A percentile compares a stretch with the other conserved stretches of the same genome.
These are phyloP conservation scores for Ophiostoma angusticollis DNA, from an alignment of 2,329 filamentous ascomycete genomes.

Conservation along the genomic window DNA sequence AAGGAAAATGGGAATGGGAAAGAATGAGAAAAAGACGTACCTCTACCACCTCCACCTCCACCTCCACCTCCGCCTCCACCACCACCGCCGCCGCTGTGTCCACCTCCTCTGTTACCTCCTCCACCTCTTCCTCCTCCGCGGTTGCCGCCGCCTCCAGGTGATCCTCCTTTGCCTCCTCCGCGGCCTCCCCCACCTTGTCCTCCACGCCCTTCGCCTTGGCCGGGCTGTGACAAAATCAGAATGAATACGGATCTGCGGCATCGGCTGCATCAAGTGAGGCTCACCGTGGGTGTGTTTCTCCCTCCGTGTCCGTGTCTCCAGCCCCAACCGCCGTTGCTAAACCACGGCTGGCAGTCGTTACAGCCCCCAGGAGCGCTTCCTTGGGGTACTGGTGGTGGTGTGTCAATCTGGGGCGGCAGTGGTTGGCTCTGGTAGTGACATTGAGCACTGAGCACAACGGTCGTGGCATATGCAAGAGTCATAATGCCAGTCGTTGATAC, in stretches of 20 bases:
- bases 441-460: constrained; percentile 10
- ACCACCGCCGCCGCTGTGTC: constrained; percentile 8
- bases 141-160: no score
- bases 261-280: not conserved
- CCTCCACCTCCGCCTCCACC: not conserved
- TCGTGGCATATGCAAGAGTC: constrained; percentile 13
- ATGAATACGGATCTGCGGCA: not conserved
- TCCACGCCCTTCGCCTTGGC: no score
- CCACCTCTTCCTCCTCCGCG: constrained; percentile 6
- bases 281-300: not conserved
- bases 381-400: constrained; percentile 8
- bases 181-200: not conserved
- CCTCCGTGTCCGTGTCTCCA: constrained; percentile 10
- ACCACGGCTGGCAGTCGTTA: constrained; percentile 14
- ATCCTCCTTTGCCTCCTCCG: not conserved
- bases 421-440: constrained; percentile 12
- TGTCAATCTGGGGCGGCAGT: constrained; percentile 4
- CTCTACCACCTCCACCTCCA: not conserved
- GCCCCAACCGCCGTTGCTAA: constrained; percentile 11
- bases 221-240: no score
- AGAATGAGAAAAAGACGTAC: no score
- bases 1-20: no score
- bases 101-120: constrained; percentile 6
- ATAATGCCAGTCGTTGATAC: constrained; percentile 8
- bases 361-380: constrained; percentile 12